Evolutionary conservation across 2,329 filamentous ascomycete species (phyloP), one percentile per base, ranked within the genome.

Genomic region (Tolypocladium amazonense): DNA sequence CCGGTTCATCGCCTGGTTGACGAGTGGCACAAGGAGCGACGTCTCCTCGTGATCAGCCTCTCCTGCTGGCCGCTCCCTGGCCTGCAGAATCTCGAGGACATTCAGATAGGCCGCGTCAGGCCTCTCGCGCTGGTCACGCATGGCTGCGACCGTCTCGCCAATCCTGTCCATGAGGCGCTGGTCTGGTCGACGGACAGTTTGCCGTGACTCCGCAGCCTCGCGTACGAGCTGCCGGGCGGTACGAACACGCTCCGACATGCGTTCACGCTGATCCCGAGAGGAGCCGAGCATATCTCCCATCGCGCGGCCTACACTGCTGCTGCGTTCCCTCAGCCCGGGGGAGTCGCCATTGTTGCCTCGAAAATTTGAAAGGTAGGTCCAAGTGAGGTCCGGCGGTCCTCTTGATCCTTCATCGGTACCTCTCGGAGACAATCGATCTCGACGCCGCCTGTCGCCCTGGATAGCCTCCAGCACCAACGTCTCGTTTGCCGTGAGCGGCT

Each of bases 391-490:
- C 6, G 62, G 45, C 38, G 62, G 60, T 35, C 54, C 56, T 58
- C 59, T 63, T 62, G 64, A 59, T 54, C 64, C 62, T 64, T 70
- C 58, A 58, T 66, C 65, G 56, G 60, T 61, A 68, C 64, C 67
- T 52, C 65, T 66, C 33, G 72, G 65, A 53, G 65, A 63, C 56
- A 68, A 61, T 67, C 79, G 70, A 59, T 82, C 80, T 50, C 79
- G 75, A 23, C 79, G 77, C 30, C 80, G 77, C 39, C 83, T 79
- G 57, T 81, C 78, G 37, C 76, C 76, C 62, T 83, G 79, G 35
- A 84, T 75, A 3, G 82, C 81, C 61, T 85, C 81, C 3, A 86
- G 70, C 1, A 85, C 80, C 53, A 79, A 70, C 2, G 79, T 80
- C 64, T 87, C 84, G 56, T 83, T 81, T 1, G 77, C 62, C 2